Evolutionary conservation across 2,329 filamentous ascomycete genomes (phyloP), one percentile per base, ranked within the genome.

Genomic region (Lasiodiplodia citricola): DNA sequence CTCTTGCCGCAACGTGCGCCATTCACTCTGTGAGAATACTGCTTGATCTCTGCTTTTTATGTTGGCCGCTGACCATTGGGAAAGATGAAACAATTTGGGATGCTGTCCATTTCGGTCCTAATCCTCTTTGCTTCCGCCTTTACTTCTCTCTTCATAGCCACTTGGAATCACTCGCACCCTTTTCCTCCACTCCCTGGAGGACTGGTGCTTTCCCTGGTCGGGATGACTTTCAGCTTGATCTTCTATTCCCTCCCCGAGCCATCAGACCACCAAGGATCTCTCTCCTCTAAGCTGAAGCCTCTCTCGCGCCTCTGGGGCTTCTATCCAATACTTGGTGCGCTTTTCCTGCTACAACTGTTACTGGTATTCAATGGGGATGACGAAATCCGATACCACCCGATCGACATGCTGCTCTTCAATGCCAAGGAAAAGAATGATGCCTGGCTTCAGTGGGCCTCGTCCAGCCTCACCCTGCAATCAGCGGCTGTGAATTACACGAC

Each of bases 381-480:
- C 74, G 81, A 21, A 28, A 54, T 67, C 38, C 76, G 78, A 21
- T 80, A 80, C 47, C 87, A 89, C 73, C 87, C 87, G 0, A 87
- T 89, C 62, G 84, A 87, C 65, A 74, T 82, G 44, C 79, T 89
- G 21, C 85, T 89, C 35, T 82, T 84, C 56, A 77, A 85, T 21
- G 86, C 83, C 18, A 79, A 80, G 60, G 70, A 77, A 2, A 79
- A 82, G 55, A 85, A 88, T 71, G 77, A 85, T n/a, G 72, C 75
- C 4, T 89, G 86, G 77, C 71, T 82, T 11, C 77, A 78, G 14
- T 80, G 85, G 70, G 83, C 86, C 13, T 79, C 80, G 28, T 75
- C 75, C 50, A 87, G 85, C 73, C 79, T 76, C 18, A 84, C 78
- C 13, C 75, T 89, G 1, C 73, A 77, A 38, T 81, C 85, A 69